Conservation (phyloP, 2,329 filamentous ascomycete species). For the Botrytis paeoniae region DNA sequence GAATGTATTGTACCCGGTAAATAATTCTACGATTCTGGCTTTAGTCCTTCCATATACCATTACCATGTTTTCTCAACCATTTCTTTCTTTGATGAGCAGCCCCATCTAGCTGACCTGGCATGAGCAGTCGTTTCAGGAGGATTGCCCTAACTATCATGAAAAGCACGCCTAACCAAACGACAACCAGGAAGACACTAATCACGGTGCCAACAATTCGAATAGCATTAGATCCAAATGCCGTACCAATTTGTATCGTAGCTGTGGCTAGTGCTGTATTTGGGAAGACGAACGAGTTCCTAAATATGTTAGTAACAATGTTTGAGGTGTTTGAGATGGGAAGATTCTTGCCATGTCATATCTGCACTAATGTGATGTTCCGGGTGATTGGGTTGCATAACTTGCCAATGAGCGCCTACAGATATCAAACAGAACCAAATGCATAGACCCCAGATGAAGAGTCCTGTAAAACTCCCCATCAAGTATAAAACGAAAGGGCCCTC, state of each 20-base stretch:
- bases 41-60: background rate
- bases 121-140: constrained; percentile 64
- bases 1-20: background rate
- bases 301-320: constrained; percentile 52
- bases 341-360: constrained; percentile 74
- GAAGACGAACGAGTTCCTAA: constrained; percentile 62
- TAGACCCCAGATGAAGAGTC: constrained; percentile 80
- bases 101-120: constrained; percentile 52
- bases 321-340: background rate
- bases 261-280: constrained; percentile 49
- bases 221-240: constrained; percentile 55
- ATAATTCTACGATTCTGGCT: background rate
- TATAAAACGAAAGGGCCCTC: constrained; percentile 46
- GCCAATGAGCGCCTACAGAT: constrained; percentile 71
- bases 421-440: constrained; percentile 83
- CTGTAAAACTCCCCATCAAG: constrained; percentile 56
- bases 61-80: constrained; percentile 14
- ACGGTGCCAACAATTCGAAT: constrained; percentile 66
- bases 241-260: constrained; percentile 68
- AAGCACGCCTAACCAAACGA: constrained; percentile 68
- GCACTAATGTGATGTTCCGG: constrained; percentile 60
- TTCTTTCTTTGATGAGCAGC: constrained; percentile 20
- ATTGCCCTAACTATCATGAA: constrained; percentile 69
- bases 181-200: constrained; percentile 62
- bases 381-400: constrained; percentile 52